Base-by-base conservation (phyloP, 306 rosid species). In the Benincasa hispida region DNA sequence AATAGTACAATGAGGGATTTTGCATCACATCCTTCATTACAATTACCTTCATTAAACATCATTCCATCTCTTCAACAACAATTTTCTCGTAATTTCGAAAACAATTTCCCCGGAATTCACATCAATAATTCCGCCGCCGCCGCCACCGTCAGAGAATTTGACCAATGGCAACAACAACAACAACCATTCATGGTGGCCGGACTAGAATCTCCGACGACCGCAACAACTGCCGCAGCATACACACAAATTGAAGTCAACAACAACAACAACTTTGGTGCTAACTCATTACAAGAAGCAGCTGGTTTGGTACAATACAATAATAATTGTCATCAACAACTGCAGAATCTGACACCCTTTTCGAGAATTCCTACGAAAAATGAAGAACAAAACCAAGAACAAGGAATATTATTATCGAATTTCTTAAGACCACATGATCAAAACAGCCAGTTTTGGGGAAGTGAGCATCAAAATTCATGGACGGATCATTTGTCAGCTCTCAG, bases 31-130 rank as follows among this genome's bases (percentile, higher is more conserved):
- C 85, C 81, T 28, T 58, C 79, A 14, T 63, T 14, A 28, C 87
- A 80, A 74, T 83, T 87, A 14, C 89, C 95, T 10, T 84, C 86
- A 76, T 2, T 45, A 3, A 45, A 45, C 12, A 45, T 45, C 5
- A 80, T 91, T 85, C 82, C 89, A 10, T 87, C 97, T 25, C 84
- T 93, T 34, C 70, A 63, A 15, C 96, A 86, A 72, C 87, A 87
- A 53, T 78, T 89, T 2, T 79, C 81, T 57, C 88, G 97, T 45
- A 45, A 13, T 8, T 91, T 85, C 79, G 85, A 85, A 58, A 5
- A 19, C 48, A 72, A 19, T 61, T 72, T 72, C 47, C 2, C 17
- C 9, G 68, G 78, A 41, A 39, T 57, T 75, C 68, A 56, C 3
- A 30, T 74, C n/a, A 45, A 45, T 45, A 45, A 3, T 45, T 45